These are phyloP conservation scores for Mycoemilia scoparia DNA, from an alignment of 192 early-diverging fungal species.

Conservation along the genomic window DNA sequence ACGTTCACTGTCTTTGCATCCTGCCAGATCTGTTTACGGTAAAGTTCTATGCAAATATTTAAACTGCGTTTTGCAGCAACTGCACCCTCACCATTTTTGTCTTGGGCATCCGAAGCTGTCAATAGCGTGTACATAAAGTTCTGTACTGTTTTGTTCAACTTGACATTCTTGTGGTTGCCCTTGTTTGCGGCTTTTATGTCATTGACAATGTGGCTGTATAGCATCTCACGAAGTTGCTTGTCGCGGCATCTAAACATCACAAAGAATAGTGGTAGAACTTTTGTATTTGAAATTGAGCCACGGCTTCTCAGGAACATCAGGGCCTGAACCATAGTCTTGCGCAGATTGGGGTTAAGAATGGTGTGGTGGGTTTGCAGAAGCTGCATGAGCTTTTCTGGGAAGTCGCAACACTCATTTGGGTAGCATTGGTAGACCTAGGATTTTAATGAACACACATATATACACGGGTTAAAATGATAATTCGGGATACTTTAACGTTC, in stretches of 20 bases:
- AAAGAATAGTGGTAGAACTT: slow-evolving; percentile 83
- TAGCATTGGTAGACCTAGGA: slow-evolving; percentile 79
- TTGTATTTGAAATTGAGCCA: slow-evolving; percentile 43
- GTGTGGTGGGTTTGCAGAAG: slow-evolving; percentile 65
- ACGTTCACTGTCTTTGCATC: slow-evolving; percentile 98
- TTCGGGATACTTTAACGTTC: neutral
- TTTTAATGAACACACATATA: neutral
- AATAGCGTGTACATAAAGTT: slow-evolving; percentile 97
- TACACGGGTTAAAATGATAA: neutral
- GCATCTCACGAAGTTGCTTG: slow-evolving; percentile 69
- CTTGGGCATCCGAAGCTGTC: slow-evolving; percentile 42
- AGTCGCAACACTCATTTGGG: slow-evolving; percentile 55
- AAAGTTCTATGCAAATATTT: slow-evolving; percentile 93
- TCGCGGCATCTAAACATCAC: slow-evolving; percentile 88
- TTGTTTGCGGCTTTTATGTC: slow-evolving; percentile 89
- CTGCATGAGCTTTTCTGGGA: slow-evolving; percentile 70
- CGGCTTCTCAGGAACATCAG: slow-evolving; percentile 78
- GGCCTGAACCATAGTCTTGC: slow-evolving; percentile 77
- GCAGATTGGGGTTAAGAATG: slow-evolving; percentile 63
- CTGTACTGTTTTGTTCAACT: slow-evolving; percentile 92
- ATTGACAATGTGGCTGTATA: slow-evolving; percentile 86
- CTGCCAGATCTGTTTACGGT: slow-evolving; percentile 94
- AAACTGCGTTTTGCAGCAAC: slow-evolving; percentile 93
- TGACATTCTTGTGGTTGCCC: slow-evolving; percentile 84
- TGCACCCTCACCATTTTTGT: slow-evolving; percentile 46